phyloP scores from a whole-genome alignment of 192 early-diverging fungal species.

The Funneliformis geosporum region DNA sequence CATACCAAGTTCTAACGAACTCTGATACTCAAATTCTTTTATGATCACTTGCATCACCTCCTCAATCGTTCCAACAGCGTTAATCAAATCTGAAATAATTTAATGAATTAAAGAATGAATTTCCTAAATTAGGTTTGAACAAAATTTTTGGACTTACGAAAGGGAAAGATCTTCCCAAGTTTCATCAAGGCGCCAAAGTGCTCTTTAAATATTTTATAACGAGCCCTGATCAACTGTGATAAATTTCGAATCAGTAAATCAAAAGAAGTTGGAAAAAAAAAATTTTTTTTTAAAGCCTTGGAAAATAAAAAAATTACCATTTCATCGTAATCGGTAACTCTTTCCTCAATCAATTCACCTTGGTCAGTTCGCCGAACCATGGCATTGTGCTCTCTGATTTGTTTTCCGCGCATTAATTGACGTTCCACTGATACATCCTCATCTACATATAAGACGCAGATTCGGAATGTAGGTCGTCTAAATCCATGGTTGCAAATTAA shows the following conservation, averaged over 20 bases:
- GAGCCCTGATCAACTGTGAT: slow-evolving; percentile 51
- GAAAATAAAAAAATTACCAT: slow-evolving; percentile 33
- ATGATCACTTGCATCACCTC: slow-evolving; percentile 59
- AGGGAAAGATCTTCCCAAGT: slow-evolving; percentile 58
- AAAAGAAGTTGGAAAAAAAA: neutral
- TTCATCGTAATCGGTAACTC: slow-evolving; percentile 60
- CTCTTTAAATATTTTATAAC: slow-evolving; percentile 60
- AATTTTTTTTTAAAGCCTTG: neutral
- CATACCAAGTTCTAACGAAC: slow-evolving; percentile 47
- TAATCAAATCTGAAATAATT: slow-evolving; percentile 50
- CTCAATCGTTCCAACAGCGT: slow-evolving; percentile 58
- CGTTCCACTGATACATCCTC: slow-evolving; percentile 57
- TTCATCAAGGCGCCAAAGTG: slow-evolving; percentile 57
- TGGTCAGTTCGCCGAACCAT: slow-evolving; percentile 52
- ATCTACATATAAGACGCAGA: slow-evolving; percentile 59
- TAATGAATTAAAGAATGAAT: neutral
- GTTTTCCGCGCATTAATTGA: slow-evolving; percentile 49
- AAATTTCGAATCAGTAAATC: neutral
- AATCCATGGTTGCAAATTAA: neutral
- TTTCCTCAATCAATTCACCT: slow-evolving; percentile 55
- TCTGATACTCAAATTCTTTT: slow-evolving; percentile 63
- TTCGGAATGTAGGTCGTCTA: slow-evolving; percentile 57
- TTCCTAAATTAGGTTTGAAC: neutral
- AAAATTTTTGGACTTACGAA: slow-evolving; percentile 47
- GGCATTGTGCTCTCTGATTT: slow-evolving; percentile 54